These are phyloP conservation scores for Carex littledalei DNA, from an alignment of 176 grass and related monocot genomes.

Conservation along the genomic window DNA sequence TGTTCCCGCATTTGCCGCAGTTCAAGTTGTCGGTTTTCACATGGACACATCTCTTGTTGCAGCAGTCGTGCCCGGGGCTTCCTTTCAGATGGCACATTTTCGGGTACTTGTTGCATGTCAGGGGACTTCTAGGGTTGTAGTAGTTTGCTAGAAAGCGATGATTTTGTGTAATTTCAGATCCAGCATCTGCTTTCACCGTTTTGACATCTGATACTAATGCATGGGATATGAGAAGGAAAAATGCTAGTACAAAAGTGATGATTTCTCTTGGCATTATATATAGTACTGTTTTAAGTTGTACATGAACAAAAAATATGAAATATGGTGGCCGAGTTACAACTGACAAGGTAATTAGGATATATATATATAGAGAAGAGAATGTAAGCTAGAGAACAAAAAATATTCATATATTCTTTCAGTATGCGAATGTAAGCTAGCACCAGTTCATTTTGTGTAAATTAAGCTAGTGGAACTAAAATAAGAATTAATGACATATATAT, in stretches of 20 bases:
- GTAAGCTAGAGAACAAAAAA: neutral
- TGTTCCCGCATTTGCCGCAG: conserved; percentile 19
- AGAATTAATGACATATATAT: no score
- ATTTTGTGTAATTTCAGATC: neutral
- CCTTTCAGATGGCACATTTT: conserved; percentile 1
- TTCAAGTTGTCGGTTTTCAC: conserved; percentile 22
- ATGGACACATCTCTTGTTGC: conserved; percentile 19
- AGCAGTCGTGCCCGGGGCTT: conserved; percentile 22
- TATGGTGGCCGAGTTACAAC: neutral
- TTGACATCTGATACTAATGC: neutral
- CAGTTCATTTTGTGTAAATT: no score
- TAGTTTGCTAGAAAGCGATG: neutral
- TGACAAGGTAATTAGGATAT: neutral
- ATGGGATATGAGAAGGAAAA: neutral
- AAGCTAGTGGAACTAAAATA: no score
- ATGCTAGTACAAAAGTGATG: neutral
- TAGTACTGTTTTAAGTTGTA: no score
- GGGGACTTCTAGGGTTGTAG: conserved; percentile 10
- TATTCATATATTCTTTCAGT: no score
- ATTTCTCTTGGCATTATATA: neutral
- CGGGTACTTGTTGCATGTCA: conserved; percentile 11
- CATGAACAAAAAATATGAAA: neutral
- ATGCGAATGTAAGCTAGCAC: no score
- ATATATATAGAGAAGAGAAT: neutral
- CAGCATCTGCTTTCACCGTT: neutral